Percentiles rank a stretch among this genome's conserved stretches.
These are phyloP conservation scores for Elymus sibiricus DNA, from an alignment of 176 grass and related monocot species.

Conservation along the genomic window DNA sequence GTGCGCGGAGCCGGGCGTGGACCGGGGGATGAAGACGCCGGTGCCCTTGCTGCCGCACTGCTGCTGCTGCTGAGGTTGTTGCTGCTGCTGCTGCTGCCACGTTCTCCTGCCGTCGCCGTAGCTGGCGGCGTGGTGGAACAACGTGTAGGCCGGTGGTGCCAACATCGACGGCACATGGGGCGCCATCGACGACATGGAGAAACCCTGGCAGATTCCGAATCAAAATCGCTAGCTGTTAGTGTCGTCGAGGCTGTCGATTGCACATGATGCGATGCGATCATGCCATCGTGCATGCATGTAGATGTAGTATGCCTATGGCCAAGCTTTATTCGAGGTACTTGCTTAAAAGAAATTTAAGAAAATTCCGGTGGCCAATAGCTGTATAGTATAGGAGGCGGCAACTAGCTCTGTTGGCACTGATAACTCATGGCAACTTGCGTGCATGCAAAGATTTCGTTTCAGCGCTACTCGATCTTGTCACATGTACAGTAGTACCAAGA, in stretches of 20 bases:
- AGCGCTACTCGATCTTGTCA: conserved; percentile 6
- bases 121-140: conserved; percentile 52
- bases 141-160: conserved; percentile 51
- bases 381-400: neutral
- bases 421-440: conserved; percentile 31
- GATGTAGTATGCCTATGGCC: neutral
- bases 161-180: conserved; percentile 46
- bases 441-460: conserved; percentile 15
- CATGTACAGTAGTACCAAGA: too few relatives aligned
- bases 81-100: neutral
- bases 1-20: conserved; percentile 27
- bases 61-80: conserved; percentile 11
- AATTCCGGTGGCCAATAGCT: neutral
- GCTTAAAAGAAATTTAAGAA: neutral
- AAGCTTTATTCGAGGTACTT: neutral
- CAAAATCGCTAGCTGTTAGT: conserved; percentile 10
- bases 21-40: conserved; percentile 60
- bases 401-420: neutral
- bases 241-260: neutral
- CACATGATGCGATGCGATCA: conserved; percentile 32
- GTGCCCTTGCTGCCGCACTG: conserved; percentile 56
- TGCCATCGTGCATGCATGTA: conserved; percentile 14
- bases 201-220: conserved; percentile 27
- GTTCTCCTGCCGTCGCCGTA: neutral
- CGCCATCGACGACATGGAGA: conserved; percentile 19